These are phyloP conservation scores for Exophiala lecanii-corni DNA, from an alignment of 2,329 filamentous ascomycete genomes.

Conservation along the genomic window DNA sequence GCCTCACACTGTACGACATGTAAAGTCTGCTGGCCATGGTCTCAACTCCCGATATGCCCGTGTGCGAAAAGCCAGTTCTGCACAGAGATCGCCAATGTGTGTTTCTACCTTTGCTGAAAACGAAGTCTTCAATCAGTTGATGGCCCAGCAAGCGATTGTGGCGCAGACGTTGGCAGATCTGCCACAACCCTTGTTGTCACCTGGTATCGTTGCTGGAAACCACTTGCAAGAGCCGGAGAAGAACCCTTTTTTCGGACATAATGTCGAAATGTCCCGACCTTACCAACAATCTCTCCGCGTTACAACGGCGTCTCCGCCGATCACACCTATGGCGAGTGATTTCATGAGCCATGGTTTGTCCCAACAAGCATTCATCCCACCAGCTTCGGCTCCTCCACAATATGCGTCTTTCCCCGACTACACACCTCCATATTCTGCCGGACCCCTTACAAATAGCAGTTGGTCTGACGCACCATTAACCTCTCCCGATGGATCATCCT, in stretches of 20 bases:
- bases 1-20: slow-evolving; percentile 40
- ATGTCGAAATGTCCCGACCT: slow-evolving; percentile 11
- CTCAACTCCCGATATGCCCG: slow-evolving; percentile 43
- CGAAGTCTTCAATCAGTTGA: slow-evolving; percentile 31
- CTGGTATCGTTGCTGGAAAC: slow-evolving; percentile 10
- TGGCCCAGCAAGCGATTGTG: slow-evolving; percentile 21
- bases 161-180: slow-evolving; percentile 14
- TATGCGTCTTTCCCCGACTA: slow-evolving; percentile 41
- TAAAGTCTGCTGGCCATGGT: slow-evolving; percentile 41
- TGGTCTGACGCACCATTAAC: slow-evolving; percentile 40
- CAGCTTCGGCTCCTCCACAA: slow-evolving; percentile 42
- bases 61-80: slow-evolving; percentile 42
- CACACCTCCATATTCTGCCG: slow-evolving; percentile 33
- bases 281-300: slow-evolving; percentile 15
- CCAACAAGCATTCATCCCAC: slow-evolving; percentile 33
- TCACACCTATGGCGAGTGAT: slow-evolving; percentile 38
- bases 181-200: slow-evolving; percentile 15
- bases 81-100: slow-evolving; percentile 45
- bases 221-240: slow-evolving; percentile 15
- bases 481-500: slow-evolving; percentile 36
- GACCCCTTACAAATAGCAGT: slow-evolving; percentile 37
- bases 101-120: slow-evolving; percentile 43
- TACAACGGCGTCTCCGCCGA: slow-evolving; percentile 38
- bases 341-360: slow-evolving; percentile 28
- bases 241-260: slow-evolving; percentile 25